Evolutionary conservation across 495 filamentous ascomycete species (phyloP).

Genomic region (Tuber magnatum): DNA sequence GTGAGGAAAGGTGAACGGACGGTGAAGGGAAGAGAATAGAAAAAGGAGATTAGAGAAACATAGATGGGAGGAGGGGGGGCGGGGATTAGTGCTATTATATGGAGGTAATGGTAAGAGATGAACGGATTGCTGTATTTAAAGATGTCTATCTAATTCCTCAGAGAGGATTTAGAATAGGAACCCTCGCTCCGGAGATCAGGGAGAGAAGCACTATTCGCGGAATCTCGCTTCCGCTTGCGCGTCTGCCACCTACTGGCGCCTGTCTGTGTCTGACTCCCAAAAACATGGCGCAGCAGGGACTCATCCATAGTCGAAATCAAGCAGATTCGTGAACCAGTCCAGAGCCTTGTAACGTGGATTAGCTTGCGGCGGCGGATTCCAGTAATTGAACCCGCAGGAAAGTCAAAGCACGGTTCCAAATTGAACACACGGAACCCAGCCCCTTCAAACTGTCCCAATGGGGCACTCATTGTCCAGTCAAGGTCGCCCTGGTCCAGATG

Average conservation of each 20-base stretch:
- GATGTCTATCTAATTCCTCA: neutral
- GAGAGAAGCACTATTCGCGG: neutral
- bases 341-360: neutral
- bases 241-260: slow-evolving; percentile 3
- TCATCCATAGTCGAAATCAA: neutral
- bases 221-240: neutral
- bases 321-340: neutral
- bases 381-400: neutral
- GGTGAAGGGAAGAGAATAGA: too few relatives aligned
- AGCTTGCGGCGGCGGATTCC: neutral
- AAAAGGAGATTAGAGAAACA: neutral
- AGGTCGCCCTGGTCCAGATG: neutral
- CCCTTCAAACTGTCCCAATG: neutral
- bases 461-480: neutral
- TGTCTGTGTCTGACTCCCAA: neutral
- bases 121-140: too few relatives aligned
- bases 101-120: too few relatives aligned
- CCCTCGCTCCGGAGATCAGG: neutral
- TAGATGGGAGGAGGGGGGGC: neutral
- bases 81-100: neutral
- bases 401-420: neutral
- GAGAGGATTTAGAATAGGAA: neutral
- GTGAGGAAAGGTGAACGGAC: too few relatives aligned
- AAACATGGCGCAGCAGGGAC: neutral
- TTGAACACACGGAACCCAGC: neutral